These are phyloP conservation scores for Syncephalastrum racemosum DNA, from an alignment of 371 early-diverging fungal species.

Conservation along the genomic window DNA sequence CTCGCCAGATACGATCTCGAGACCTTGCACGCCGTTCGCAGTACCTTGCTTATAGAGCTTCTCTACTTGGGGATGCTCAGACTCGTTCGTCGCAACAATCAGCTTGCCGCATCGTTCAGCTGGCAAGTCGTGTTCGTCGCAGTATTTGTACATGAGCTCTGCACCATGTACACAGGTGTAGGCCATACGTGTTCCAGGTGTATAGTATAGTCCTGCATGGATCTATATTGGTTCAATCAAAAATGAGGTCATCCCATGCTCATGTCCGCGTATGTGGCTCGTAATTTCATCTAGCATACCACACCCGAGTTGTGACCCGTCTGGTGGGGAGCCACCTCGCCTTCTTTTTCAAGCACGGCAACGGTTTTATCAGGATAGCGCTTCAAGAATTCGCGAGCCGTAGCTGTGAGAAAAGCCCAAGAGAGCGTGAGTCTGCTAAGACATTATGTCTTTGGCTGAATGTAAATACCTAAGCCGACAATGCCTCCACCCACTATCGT, in stretches of 20 bases:
- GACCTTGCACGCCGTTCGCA: constrained; percentile 45
- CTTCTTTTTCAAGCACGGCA: constrained; percentile 44
- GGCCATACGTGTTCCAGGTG: constrained; percentile 50
- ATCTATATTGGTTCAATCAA: constrained; percentile 21
- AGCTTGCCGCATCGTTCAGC: constrained; percentile 50
- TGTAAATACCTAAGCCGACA: constrained; percentile 28
- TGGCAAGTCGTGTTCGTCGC: constrained; percentile 43
- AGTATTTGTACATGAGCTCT: constrained; percentile 49
- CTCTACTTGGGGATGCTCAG: constrained; percentile 43
- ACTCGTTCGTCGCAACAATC: constrained; percentile 39
- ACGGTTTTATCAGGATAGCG: constrained; percentile 44
- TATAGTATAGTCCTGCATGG: constrained; percentile 47
- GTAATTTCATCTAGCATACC: constrained; percentile 6
- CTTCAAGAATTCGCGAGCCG: constrained; percentile 43
- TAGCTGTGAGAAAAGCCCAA: constrained; percentile 14
- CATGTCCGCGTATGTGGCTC: neutral
- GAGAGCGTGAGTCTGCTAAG: too few relatives aligned
- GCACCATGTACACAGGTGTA: constrained; percentile 47
- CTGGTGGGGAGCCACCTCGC: constrained; percentile 46
- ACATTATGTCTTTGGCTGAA: too few relatives aligned
- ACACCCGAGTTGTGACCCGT: constrained; percentile 51
- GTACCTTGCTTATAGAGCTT: constrained; percentile 40
- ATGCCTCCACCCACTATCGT: constrained; percentile 45
- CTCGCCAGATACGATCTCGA: constrained; percentile 38
- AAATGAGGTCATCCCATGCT: neutral